Percentiles rank a stretch among this genome's conserved stretches.
Evolutionary conservation across 2,329 filamentous ascomycete species (phyloP).

Genomic region (Colletotrichum caudatum): DNA sequence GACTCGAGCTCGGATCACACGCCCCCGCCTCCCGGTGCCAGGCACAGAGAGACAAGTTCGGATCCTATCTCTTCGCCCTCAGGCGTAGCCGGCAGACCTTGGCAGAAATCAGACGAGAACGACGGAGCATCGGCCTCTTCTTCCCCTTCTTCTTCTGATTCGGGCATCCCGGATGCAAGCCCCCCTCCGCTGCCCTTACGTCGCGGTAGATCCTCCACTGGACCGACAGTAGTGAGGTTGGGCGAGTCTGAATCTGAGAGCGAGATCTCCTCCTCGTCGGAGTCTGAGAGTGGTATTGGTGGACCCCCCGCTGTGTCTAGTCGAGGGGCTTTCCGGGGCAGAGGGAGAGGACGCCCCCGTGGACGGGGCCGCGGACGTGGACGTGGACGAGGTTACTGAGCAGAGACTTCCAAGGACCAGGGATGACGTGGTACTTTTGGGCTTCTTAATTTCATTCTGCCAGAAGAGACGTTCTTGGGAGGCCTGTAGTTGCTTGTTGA

Average conservation of each 20-base stretch:
- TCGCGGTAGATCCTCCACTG: constrained; percentile 18
- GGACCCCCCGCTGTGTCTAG: constrained; percentile 3
- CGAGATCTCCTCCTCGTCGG: constrained; percentile 30
- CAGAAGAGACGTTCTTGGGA: not conserved
- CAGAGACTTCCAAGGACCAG: not conserved
- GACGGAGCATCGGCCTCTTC: constrained; percentile 18
- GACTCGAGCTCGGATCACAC: constrained; percentile 27
- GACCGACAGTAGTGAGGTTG: constrained; percentile 37
- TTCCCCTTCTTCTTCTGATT: constrained; percentile 25
- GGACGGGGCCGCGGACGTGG: constrained; percentile 24
- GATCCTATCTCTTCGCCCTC: constrained; percentile 27
- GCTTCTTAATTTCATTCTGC: not conserved
- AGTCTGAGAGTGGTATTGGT: constrained; percentile 34
- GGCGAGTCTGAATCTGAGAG: constrained; percentile 40
- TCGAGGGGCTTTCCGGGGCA: constrained; percentile 7
- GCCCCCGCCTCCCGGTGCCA: constrained; percentile 9
- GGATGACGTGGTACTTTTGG: not conserved
- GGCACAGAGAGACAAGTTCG: constrained; percentile 9
- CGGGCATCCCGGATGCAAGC: constrained; percentile 29
- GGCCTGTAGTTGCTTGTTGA: not conserved
- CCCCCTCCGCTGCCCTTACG: constrained; percentile 19
- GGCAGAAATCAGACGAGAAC: constrained; percentile 9
- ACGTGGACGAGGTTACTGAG: constrained; percentile 19
- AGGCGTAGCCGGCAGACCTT: not conserved
- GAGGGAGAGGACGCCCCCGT: constrained; percentile 22